Base-by-base conservation (phyloP, 192 early-diverging fungal species). In the Linnemannia zychae region DNA sequence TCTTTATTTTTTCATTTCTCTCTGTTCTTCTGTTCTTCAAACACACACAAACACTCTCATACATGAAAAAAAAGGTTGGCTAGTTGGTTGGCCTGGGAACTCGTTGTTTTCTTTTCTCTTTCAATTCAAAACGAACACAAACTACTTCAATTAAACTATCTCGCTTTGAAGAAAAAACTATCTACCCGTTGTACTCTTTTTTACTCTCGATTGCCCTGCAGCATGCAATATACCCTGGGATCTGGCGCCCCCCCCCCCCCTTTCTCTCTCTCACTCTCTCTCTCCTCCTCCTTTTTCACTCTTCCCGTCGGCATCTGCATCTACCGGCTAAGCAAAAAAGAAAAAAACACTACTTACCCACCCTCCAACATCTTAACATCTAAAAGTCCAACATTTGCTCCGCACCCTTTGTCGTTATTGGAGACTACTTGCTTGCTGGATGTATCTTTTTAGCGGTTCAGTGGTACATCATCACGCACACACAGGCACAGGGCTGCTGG, bases 1-100 rank as follows among this genome's bases (percentile, higher is more conserved):
- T 31, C 57, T 63, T 63, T 57, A n/a, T 53, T 49, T 20, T 52
- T 63, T 63, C 57, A 63, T 63, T 63, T 63, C n/a, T n/a, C n/a
- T n/a, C n/a, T n/a, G n/a, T n/a, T n/a, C n/a, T n/a, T n/a, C n/a
- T n/a, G n/a, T n/a, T n/a, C 57, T 11, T 24, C 24, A 63, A 63
- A n/a, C 7, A 28, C 57, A 63, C 22, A 63, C 57, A 31, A 1
- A 22, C 57, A 24, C 52, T 11, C n/a, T n/a, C 50, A 60, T 12
- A 53, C 5, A 4, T 4, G n/a, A 60, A 60, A 60, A 28, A 60
- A 24, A 63, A 44, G 40, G 9, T n/a, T n/a, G n/a, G n/a, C n/a
- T n/a, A n/a, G n/a, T n/a, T 63, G 57, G 57, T 63, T 63, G 57
- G 57, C 57, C 57, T 63, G 57, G 57, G 57, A 63, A 63, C 57